These are phyloP conservation scores for Blepharisma undulans DNA, from an alignment of 169 alveolate species.

Conservation along the genomic window DNA sequence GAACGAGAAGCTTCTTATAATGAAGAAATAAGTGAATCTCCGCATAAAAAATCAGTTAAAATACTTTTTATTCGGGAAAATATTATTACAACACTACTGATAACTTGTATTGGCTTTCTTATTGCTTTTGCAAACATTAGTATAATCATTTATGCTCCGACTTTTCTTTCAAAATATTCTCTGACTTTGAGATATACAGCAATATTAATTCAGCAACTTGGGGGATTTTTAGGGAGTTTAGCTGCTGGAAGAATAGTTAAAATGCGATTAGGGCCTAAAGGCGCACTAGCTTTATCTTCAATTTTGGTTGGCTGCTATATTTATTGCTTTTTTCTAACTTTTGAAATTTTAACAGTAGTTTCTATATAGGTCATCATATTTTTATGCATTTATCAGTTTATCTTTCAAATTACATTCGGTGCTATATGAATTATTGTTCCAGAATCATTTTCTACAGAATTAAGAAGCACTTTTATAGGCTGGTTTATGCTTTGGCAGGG, in stretches of 20 bases:
- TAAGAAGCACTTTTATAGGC: not conserved
- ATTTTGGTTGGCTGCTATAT: not conserved
- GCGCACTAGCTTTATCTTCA: not conserved
- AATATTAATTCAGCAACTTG: not conserved
- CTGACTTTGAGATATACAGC: not conserved
- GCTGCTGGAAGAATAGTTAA: not conserved
- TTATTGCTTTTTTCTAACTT: not conserved
- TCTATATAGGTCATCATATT: not conserved
- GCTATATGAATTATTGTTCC: not conserved
- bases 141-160: not conserved
- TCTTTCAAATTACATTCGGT: not conserved
- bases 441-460: not conserved
- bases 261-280: not conserved
- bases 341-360: not conserved
- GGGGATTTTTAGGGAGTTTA: not conserved
- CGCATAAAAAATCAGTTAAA: not conserved
- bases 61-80: not conserved
- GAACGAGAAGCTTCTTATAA: not conserved
- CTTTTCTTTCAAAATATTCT: not conserved
- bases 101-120: not conserved
- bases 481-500: not conserved
- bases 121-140: not conserved
- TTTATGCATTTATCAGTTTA: not conserved
- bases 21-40: not conserved
- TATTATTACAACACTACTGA: not conserved